Evolutionary conservation across 352 stramenopile species (phyloP).

Genomic region (Phytophthora kernoviae): DNA sequence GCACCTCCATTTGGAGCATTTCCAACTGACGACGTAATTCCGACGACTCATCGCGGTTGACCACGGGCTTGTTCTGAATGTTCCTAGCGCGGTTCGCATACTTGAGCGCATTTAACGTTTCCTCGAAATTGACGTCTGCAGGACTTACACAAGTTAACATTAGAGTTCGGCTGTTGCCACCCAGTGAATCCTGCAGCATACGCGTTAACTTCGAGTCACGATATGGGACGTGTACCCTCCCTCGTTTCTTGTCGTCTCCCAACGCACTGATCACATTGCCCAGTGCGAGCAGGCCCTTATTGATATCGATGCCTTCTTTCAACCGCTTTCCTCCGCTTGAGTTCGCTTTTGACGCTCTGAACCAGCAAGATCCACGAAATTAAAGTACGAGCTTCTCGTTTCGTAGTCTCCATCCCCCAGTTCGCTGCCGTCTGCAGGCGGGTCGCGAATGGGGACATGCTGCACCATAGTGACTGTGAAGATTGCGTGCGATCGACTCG

Average conservation of each 20-base stretch:
- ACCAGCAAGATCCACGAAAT: constrained; percentile 92
- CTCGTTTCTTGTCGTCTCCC: constrained; percentile 90
- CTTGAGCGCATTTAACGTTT: constrained; percentile 92
- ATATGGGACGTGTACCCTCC: constrained; percentile 93
- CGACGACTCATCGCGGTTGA: constrained; percentile 85
- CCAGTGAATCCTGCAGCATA: constrained; percentile 93
- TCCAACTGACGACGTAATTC: constrained; percentile 82
- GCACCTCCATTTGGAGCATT: constrained; percentile 83
- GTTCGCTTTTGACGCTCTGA: constrained; percentile 96
- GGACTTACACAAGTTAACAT: constrained; percentile 94
- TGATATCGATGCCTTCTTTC: constrained; percentile 98
- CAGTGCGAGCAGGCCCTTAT: constrained; percentile 97
- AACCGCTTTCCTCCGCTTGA: constrained; percentile 89
- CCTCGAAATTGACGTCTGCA: constrained; percentile 90
- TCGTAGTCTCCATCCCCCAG: constrained; percentile 69
- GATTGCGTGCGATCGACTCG: constrained; percentile 92
- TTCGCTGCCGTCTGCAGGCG: constrained; percentile 34
- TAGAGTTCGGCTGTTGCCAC: constrained; percentile 91
- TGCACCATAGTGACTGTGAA: constrained; percentile 90
- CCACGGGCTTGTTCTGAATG: constrained; percentile 89
- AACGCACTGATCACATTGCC: constrained; percentile 98
- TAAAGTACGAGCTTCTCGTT: constrained; percentile 87
- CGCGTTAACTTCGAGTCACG: constrained; percentile 95
- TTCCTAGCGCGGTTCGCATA: constrained; percentile 92
- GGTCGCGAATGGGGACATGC: constrained; percentile 64